Base-by-base conservation (phyloP, 2,329 filamentous ascomycete species). In the Xylaria multiplex region DNA sequence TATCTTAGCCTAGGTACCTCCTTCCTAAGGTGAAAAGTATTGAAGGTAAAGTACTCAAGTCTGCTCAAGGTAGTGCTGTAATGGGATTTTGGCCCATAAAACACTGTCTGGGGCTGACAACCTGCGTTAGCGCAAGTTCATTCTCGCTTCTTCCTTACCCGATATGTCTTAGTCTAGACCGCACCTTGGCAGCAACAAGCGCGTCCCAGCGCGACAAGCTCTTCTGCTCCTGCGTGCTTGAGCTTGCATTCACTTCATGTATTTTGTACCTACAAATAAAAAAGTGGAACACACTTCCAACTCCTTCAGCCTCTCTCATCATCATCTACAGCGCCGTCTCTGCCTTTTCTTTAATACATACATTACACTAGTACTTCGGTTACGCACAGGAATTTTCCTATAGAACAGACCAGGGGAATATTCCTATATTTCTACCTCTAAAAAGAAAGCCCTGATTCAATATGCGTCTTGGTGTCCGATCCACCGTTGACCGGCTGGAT, bases 401-500 rank as follows among this genome's bases (percentile, higher is more conserved):
- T 30, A 3, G 48, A 22, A 46, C 3, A n/a, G 13, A 45, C 46
- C 9, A 56, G 8, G n/a, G 3, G 24, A 48, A 48, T 57, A 43
- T 27, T 27, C 5, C 27, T 27, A 27, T 5, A 40, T 45, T 50
- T 43, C 9, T 5, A 35, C 22, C 6, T 11, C 19, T n/a, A 16
- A 30, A 30, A 48, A n/a, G 24, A 42, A 46, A 27, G 14, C 37
- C 46, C 16, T 24, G 16, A 19, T 62, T 58, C 66, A 73, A 65
- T 14, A 87, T 88, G 86, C 78, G 79, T 67, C 76, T 79, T 63
- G 79, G 77, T 49, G 76, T 81, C 68, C 82, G 87, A 76, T 89
- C 85, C 78, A 98, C 96, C 6, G 92, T 98, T 69, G 95, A 98
- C 57, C 87, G 96, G 67, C 88, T 99, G 69, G 96, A 99, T 81